A percentile compares a stretch with the other conserved stretches of the same genome.
Conservation (phyloP, 1,284 basidiomycete species). For the Coniferiporia sulphurascens region DNA sequence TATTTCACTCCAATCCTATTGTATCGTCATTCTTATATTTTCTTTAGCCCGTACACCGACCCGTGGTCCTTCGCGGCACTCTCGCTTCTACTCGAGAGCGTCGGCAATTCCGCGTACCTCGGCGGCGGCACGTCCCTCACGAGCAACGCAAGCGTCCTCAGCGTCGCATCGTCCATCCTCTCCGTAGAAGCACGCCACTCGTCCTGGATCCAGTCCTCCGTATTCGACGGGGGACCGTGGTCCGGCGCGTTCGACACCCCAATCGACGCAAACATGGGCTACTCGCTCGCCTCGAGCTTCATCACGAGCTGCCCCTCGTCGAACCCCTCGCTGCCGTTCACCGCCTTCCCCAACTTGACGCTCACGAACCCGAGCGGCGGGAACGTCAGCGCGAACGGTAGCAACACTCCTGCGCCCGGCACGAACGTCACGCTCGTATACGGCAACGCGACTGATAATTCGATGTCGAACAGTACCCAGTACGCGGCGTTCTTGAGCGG, state of each 20-base stretch:
- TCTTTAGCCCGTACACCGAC: constrained; percentile 25
- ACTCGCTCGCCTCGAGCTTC: constrained; percentile 27
- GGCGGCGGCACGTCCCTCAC: constrained; percentile 33
- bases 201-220: constrained; percentile 47
- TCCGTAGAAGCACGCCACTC: constrained; percentile 44
- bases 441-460: constrained; percentile 21
- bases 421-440: constrained; percentile 29
- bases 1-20: neutral
- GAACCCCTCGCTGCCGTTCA: constrained; percentile 35
- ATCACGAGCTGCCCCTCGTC: constrained; percentile 33
- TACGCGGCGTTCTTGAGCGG: constrained; percentile 39
- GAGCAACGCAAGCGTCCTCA: constrained; percentile 25
- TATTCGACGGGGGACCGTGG: constrained; percentile 46
- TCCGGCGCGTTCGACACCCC: constrained; percentile 45
- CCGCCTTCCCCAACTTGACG: constrained; percentile 35
- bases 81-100: constrained; percentile 38
- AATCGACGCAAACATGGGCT: constrained; percentile 29
- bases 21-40: neutral
- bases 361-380: constrained; percentile 19
- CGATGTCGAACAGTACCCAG: constrained; percentile 22
- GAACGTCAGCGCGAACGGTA: neutral
- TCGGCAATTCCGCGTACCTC: constrained; percentile 39
- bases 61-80: constrained; percentile 35
- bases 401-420: constrained; percentile 23
- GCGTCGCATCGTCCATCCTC: constrained; percentile 39